Conservation (phyloP, 768 basidiomycete species). For the Suillus subalutaceus region DNA sequence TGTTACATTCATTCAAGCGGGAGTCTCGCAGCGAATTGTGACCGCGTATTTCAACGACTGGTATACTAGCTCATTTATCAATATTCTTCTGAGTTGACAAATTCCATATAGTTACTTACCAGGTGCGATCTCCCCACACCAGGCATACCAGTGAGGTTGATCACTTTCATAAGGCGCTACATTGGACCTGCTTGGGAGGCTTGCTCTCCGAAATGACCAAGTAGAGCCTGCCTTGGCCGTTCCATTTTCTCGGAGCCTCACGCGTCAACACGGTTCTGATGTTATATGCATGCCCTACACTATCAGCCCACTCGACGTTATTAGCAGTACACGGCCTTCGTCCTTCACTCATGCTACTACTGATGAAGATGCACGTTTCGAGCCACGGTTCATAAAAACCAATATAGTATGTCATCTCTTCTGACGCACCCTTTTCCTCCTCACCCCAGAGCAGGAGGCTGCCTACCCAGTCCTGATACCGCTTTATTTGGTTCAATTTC, state of each 20-base stretch:
- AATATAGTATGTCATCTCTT: constrained; percentile 43
- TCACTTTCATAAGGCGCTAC: constrained; percentile 41
- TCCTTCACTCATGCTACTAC: constrained; percentile 36
- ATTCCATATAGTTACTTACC: constrained; percentile 29
- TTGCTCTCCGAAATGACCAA: constrained; percentile 39
- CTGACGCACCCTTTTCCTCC: constrained; percentile 7
- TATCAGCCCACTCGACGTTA: constrained; percentile 53
- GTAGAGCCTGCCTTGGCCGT: constrained; percentile 32
- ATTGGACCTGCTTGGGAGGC: constrained; percentile 47
- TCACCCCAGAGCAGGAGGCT: constrained; percentile 44
- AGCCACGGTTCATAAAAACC: constrained; percentile 45
- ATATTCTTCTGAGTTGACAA: constrained; percentile 17
- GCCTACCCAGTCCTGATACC: constrained; percentile 69
- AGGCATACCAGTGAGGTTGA: constrained; percentile 6
- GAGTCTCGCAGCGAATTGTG: constrained; percentile 14
- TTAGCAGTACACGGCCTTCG: constrained; percentile 40
- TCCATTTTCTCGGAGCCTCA: constrained; percentile 52
- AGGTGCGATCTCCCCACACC: constrained; percentile 21
- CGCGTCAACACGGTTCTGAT: constrained; percentile 50
- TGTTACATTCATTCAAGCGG: not conserved
- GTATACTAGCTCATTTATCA: constrained; percentile 40
- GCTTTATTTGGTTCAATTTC: constrained; percentile 59
- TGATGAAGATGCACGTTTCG: constrained; percentile 44
- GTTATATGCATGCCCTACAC: constrained; percentile 61
- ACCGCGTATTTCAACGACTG: constrained; percentile 44